phyloP scores from a whole-genome alignment of 2,329 filamentous ascomycete genomes.

The Fragosphaeria purpurea region DNA sequence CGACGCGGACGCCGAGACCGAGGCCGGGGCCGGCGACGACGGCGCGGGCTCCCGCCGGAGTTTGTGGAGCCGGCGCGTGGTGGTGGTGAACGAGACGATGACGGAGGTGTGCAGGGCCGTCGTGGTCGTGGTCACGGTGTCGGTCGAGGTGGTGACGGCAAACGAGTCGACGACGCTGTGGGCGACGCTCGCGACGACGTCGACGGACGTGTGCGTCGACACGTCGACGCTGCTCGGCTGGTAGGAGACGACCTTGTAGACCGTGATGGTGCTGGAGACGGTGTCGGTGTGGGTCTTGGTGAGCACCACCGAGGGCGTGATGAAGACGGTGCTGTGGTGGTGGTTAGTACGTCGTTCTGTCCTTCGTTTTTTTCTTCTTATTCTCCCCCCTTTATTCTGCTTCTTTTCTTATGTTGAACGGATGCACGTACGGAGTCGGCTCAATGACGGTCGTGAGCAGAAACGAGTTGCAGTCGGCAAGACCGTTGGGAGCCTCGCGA shows the following conservation, averaged over 20 bases:
- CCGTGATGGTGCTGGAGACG: slow-evolving; percentile 2
- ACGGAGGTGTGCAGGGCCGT: neutral
- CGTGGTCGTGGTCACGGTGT: neutral
- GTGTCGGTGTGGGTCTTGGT: neutral
- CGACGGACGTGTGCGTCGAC: slow-evolving; percentile 4
- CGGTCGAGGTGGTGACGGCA: neutral
- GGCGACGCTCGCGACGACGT: slow-evolving; percentile 2
- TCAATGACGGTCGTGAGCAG: slow-evolving; percentile 1
- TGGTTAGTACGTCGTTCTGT: neutral
- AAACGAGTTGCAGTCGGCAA: slow-evolving; percentile 1
- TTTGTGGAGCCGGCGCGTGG: no score
- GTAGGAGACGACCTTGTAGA: neutral
- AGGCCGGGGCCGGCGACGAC: no score
- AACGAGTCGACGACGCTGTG: slow-evolving; percentile 2
- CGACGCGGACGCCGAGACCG: no score
- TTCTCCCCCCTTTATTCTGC: no score
- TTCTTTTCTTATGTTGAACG: no score
- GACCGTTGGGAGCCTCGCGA: neutral
- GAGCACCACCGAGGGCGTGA: neutral
- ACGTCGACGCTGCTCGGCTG: slow-evolving; percentile 4
- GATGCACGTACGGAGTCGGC: neutral
- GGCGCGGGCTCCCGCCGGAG: no score
- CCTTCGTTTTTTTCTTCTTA: neutral
- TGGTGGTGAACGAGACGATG: no score
- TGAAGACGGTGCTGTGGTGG: neutral